Base-by-base conservation (phyloP, 1,284 basidiomycete species). In the Heliocybe sulcata region DNA sequence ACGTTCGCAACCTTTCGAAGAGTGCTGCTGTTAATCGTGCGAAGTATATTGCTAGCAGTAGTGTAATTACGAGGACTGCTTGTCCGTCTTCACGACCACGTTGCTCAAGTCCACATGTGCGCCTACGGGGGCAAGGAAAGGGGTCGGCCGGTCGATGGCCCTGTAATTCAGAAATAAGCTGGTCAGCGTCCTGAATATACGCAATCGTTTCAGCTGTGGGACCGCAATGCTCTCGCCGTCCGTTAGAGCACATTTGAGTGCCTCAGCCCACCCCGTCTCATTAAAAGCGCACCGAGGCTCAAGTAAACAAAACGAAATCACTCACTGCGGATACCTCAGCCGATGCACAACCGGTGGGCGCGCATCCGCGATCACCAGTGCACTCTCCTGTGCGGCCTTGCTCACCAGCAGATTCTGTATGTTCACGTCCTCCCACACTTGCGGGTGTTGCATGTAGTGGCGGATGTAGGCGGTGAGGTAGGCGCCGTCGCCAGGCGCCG, bases 271-370 rank as follows among this genome's bases (percentile, higher is more conserved):
- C 29, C 12, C 29, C 29, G 6, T 31, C 35, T 33, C 11, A 6
- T 26, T 26, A 26, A 57, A 49, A 53, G n/a, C n/a, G n/a, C n/a
- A n/a, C n/a, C n/a, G n/a, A n/a, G n/a, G n/a, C n/a, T n/a, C n/a
- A n/a, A n/a, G n/a, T n/a, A 10, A 52, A 16, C n/a, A 51, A 33
- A 51, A 25, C 20, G 20, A 29, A 33, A 51, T 35, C 45, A 78
- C 86, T 71, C 62, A 90, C 88, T 86, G 81, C 55, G 85, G 82
- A 65, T 80, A 85, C 60, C 82, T 76, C 65, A 78, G 82, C 45
- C 85, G 77, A 64, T 83, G 79, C 23, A 85, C 73, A 2, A 65
- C 67, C 1, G 85, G 78, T 50, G 67, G 71, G 63, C 75, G 72
- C 23, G 85, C 83, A 58, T 73, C 73, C 48, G 70, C 69, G 23